A percentile compares a stretch with the other conserved stretches of the same genome.
Conservation (phyloP, 2,329 filamentous ascomycete genomes). For the Pochonia chlamydosporia region DNA sequence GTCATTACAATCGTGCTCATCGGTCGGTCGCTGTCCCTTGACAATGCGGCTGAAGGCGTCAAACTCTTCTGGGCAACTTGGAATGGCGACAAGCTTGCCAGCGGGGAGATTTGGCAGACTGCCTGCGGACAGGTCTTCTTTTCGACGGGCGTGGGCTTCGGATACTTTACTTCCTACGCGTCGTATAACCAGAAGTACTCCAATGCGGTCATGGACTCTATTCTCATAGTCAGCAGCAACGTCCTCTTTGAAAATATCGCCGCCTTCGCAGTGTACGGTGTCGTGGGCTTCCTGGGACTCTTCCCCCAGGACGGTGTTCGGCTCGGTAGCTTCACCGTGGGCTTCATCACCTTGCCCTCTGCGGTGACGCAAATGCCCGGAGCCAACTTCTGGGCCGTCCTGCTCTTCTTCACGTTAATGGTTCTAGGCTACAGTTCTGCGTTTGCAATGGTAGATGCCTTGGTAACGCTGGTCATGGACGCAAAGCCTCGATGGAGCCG, state of each 20-base stretch:
- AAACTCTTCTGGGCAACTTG: conserved; percentile 39
- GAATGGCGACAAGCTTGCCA: conserved; percentile 43
- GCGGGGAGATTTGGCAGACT: conserved; percentile 52
- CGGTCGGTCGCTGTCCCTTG: conserved; percentile 46
- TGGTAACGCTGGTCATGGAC: conserved; percentile 48
- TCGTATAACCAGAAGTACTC: conserved; percentile 53
- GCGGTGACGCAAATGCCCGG: conserved; percentile 52
- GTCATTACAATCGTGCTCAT: conserved; percentile 51
- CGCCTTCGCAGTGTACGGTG: conserved; percentile 45
- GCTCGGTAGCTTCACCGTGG: conserved; percentile 50
- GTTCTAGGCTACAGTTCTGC: conserved; percentile 53
- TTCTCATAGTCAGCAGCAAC: conserved; percentile 50
- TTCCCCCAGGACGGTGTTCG: conserved; percentile 29
- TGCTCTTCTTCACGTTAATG: conserved; percentile 53
- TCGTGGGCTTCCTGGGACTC: conserved; percentile 41
- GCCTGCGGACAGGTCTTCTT: conserved; percentile 56
- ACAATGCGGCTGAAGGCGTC: conserved; percentile 47
- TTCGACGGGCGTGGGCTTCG: conserved; percentile 52
- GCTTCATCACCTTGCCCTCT: conserved; percentile 52
- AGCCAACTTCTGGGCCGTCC: conserved; percentile 52
- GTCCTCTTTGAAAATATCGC: conserved; percentile 51
- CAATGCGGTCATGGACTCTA: conserved; percentile 53
- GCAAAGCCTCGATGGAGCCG: conserved; percentile 41
- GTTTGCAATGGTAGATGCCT: conserved; percentile 53
- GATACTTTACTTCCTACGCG: conserved; percentile 53